Evolutionary conservation across 192 early-diverging fungal genomes (phyloP).

Genomic region (Coemansia reversa): DNA sequence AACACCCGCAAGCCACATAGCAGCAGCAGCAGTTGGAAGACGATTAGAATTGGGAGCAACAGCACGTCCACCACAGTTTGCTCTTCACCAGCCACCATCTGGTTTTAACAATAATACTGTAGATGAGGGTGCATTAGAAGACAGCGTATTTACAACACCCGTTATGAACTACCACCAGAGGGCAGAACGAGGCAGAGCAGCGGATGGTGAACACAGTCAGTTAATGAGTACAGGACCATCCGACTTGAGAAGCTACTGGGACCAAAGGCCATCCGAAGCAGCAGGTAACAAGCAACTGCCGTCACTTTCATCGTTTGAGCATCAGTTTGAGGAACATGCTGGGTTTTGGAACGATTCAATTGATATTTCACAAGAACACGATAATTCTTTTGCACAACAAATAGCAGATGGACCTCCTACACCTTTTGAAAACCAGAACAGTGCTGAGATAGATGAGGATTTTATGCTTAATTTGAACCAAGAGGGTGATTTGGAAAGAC

Average conservation of each 20-base stretch:
- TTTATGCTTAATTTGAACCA: slow-evolving; percentile 45
- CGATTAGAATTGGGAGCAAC: slow-evolving; percentile 11
- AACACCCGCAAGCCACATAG: slow-evolving; percentile 16
- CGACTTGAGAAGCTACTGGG: too few relatives aligned
- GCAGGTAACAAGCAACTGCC: neutral
- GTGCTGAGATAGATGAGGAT: slow-evolving; percentile 24
- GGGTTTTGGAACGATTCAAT: too few relatives aligned
- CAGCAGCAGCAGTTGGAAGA: slow-evolving; percentile 17
- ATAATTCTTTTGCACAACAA: neutral
- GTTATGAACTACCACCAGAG: neutral
- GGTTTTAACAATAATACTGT: neutral
- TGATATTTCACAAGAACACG: too few relatives aligned
- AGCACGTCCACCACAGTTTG: neutral
- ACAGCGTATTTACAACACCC: slow-evolving; percentile 13
- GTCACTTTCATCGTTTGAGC: too few relatives aligned
- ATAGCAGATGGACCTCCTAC: slow-evolving; percentile 5
- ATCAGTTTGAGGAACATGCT: too few relatives aligned
- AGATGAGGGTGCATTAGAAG: neutral
- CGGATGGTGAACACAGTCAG: neutral
- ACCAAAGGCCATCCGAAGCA: slow-evolving; percentile 2
- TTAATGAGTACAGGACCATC: too few relatives aligned
- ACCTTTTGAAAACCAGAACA: slow-evolving; percentile 2
- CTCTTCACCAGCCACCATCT: slow-evolving; percentile 3
- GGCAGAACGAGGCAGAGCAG: neutral
- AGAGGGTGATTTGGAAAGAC: slow-evolving; percentile 38